Percentiles rank a stretch among this genome's conserved stretches.
Evolutionary conservation across 2,329 filamentous ascomycete species (phyloP).

Genomic region (Rhinocladiella mackenziei): DNA sequence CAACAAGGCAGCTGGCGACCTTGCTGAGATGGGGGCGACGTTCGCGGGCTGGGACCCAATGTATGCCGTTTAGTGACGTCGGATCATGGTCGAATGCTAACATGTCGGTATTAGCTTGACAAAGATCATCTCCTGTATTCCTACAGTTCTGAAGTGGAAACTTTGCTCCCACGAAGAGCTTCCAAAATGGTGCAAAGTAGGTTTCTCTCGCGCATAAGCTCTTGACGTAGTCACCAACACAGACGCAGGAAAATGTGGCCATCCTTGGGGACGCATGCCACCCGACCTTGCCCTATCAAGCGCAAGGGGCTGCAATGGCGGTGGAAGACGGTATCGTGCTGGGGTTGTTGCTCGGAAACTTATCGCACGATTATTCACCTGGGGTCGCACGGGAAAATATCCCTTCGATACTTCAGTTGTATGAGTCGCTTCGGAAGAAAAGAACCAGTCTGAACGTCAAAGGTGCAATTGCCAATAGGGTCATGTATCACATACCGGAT

Average conservation of each 20-base stretch:
- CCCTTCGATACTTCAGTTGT: no score
- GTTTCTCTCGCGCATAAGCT: background rate
- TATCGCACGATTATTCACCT: no score
- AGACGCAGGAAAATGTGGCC: conserved; percentile 30
- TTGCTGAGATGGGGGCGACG: conserved; percentile 1
- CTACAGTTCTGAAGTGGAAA: conserved; percentile 4
- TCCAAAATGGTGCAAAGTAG: background rate
- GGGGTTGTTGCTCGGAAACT: background rate
- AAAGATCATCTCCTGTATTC: background rate
- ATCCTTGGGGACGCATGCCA: conserved; percentile 44
- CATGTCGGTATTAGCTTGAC: background rate
- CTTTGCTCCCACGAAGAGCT: conserved; percentile 2
- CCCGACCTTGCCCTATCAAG: conserved; percentile 46
- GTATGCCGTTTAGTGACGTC: background rate
- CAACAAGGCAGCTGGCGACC: background rate
- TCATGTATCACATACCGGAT: no score
- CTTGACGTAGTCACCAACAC: background rate
- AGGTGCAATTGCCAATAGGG: no score
- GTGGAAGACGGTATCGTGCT: conserved; percentile 40
- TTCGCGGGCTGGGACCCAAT: conserved; percentile 5
- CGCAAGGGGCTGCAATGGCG: conserved; percentile 43
- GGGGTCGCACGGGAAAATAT: no score
- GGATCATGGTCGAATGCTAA: background rate
- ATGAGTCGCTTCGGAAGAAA: no score
- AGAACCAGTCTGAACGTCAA: no score